A percentile compares a stretch with the other conserved stretches of the same genome.
phyloP scores from a whole-genome alignment of 2,329 filamentous ascomycete genomes.

The Ophiostoma australiae region DNA sequence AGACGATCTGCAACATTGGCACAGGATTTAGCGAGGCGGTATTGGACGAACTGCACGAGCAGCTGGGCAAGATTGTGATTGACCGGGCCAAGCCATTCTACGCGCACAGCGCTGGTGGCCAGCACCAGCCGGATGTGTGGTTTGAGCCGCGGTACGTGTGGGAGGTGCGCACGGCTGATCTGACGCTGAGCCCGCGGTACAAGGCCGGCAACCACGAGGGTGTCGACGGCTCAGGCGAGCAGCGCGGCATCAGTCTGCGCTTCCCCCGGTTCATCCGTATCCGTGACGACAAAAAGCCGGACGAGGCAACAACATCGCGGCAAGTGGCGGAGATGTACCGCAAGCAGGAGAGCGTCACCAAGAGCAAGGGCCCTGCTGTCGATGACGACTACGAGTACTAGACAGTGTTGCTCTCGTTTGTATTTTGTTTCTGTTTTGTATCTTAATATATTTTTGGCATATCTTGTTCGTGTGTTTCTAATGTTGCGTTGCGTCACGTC shows the following conservation, averaged over 20 bases:
- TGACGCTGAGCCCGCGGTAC: constrained; percentile 88
- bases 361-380: constrained; percentile 77
- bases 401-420: neutral
- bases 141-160: constrained; percentile 92
- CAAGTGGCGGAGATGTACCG: constrained; percentile 97
- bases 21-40: constrained; percentile 94
- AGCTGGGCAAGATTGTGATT: constrained; percentile 73
- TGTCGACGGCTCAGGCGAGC: constrained; percentile 56
- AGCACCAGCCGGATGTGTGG: constrained; percentile 98
- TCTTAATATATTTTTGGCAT: neutral
- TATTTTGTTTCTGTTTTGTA: neutral
- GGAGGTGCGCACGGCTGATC: constrained; percentile 95
- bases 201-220: constrained; percentile 83
- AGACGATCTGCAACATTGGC: constrained; percentile 97
- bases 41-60: constrained; percentile 76
- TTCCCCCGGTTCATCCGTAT: constrained; percentile 92
- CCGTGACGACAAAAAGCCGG: constrained; percentile 92
- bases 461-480: neutral
- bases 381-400: constrained; percentile 99
- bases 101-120: constrained; percentile 71
- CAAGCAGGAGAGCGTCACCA: constrained; percentile 84
- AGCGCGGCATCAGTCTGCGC: constrained; percentile 74
- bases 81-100: constrained; percentile 94
- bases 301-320: constrained; percentile 75
- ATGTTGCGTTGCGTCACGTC: neutral